These are phyloP conservation scores for Cyberlindnera bimundalis DNA, from an alignment of 805 yeast species.

Conservation along the genomic window DNA sequence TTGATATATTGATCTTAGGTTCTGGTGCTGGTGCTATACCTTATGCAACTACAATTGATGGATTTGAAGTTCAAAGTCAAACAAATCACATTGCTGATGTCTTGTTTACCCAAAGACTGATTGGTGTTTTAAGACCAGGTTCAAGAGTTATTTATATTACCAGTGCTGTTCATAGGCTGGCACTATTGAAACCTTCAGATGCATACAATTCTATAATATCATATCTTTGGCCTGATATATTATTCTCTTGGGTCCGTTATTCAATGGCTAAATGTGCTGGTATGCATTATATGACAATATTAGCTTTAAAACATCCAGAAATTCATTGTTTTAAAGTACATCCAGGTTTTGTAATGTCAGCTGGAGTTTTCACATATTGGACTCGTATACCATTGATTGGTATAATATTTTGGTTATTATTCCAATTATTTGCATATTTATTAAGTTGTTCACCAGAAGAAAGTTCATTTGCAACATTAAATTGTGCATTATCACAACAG, in stretches of 20 bases:
- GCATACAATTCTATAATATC: constrained; percentile 30
- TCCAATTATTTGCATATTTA: constrained; percentile 63
- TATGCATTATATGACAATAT: constrained; percentile 64
- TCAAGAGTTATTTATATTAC: constrained; percentile 44
- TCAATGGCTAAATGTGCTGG: constrained; percentile 76
- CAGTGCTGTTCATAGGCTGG: constrained; percentile 54
- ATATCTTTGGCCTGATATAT: constrained; percentile 55
- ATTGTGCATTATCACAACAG: constrained; percentile 56
- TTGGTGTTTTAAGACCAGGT: constrained; percentile 40
- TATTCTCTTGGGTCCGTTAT: constrained; percentile 77
- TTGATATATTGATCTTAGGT: constrained; percentile 68
- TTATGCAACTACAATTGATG: constrained; percentile 56
- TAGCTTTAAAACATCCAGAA: constrained; percentile 64
- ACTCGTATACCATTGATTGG: constrained; percentile 79
- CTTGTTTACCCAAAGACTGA: constrained; percentile 56
- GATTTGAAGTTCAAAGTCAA: constrained; percentile 77
- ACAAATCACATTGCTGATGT: constrained; percentile 77
- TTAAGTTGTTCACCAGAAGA: constrained; percentile 72
- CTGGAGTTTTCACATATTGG: constrained; percentile 73
- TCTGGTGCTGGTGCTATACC: constrained; percentile 85
- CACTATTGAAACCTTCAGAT: constrained; percentile 35
- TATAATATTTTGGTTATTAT: constrained; percentile 62
- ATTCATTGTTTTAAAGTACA: constrained; percentile 65
- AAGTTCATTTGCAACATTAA: constrained; percentile 63
- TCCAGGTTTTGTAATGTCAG: constrained; percentile 85